Evolutionary conservation across 23 red algal species (phyloP).

Genomic region (Gracilaria gracilis): DNA sequence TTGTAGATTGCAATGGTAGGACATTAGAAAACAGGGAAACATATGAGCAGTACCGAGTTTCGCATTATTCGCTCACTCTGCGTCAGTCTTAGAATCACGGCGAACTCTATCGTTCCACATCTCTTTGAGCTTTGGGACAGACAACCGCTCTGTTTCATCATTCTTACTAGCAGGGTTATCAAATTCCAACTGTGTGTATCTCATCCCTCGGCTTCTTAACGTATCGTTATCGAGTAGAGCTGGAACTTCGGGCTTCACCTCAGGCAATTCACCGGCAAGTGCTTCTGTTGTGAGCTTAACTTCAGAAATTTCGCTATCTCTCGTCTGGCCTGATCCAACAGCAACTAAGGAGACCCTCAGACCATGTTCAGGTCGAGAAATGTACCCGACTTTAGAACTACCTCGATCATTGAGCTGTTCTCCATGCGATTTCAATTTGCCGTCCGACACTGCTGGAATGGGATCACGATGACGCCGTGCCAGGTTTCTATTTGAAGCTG

Average conservation of each 20-base stretch:
- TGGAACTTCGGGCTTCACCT: constrained; percentile 5
- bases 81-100: constrained; percentile 1
- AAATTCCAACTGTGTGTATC: background rate
- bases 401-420: no score
- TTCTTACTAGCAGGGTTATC: background rate
- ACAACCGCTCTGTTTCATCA: background rate
- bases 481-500: background rate
- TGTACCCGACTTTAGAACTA: no score
- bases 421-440: no score
- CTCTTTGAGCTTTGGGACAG: constrained; percentile 37
- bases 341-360: no score
- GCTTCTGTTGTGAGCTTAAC: background rate
- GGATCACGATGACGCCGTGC: background rate
- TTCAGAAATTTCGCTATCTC: background rate
- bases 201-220: background rate
- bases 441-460: background rate
- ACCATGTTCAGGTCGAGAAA: background rate
- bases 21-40: background rate
- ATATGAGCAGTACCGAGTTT: no score
- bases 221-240: background rate
- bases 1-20: background rate
- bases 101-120: constrained; percentile 56
- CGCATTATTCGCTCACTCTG: no score
- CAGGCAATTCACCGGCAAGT: constrained; percentile 4
- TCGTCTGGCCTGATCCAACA: background rate